Evolutionary conservation across 2,329 filamentous ascomycete genomes (phyloP), one percentile per base, ranked within the genome.

Genomic region (Colletotrichum tamarilloi): DNA sequence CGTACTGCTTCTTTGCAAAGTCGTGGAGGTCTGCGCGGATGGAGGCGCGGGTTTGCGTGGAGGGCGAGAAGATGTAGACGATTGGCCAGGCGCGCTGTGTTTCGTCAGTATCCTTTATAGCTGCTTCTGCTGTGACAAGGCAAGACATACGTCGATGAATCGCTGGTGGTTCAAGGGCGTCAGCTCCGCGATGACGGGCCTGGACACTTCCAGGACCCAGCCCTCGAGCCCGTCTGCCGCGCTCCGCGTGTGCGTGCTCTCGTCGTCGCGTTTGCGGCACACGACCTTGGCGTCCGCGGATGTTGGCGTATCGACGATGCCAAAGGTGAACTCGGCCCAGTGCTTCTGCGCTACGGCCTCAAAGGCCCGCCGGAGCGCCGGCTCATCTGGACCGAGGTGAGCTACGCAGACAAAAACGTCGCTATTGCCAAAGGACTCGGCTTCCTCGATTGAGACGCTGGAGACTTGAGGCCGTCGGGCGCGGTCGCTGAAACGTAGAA

Each of bases 41-140:
- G 22, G 76, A 62, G 14, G 80, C 74, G 0, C 82, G 79, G 38
- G 80, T 77, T 6, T 67, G 30, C 38, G 79, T 77, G 28, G 79
- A 80, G 5, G 73, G 59, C 8, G 80, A 79, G 68, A 84, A 83
- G 60, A 84, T 73, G 74, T 84, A 84, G 56, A 84, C 77, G 75
- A 84, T 83, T 6, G 82, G 79, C 78, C 78, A 81, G 24, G 78
- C 81, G 56, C 80, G 80, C 72, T 72, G 16, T 7, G 78, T 82
- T 68, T 9, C 24, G 32, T 58, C 11, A 35, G 69, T n/a, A 73
- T 75, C 11, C 2, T 5, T 0, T 5, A 38, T 2, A 19, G 32
- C 32, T 60, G 5, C 5, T 4, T 32, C 35, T 22, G 26, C 35
- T 9, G 19, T 24, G 28, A 3, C 4, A 5, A 16, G n/a, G 66